A percentile compares a stretch with the other conserved stretches of the same genome.
These are phyloP conservation scores for Cucumis hystrix DNA, from an alignment of 306 rosid species.

Conservation along the genomic window DNA sequence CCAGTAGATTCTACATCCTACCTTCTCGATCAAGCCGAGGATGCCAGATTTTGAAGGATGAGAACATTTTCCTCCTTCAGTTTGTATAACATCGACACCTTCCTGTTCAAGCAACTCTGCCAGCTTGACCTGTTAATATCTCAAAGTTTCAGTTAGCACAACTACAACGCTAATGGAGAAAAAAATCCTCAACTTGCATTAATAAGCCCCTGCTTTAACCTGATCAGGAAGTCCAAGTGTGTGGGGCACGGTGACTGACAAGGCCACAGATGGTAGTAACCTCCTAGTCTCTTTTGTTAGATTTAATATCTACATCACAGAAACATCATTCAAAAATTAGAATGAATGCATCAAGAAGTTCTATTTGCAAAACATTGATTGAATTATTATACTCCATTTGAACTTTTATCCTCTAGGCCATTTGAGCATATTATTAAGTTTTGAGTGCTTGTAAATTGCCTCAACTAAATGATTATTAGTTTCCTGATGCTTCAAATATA, in stretches of 20 bases:
- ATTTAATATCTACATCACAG: conserved; percentile 46
- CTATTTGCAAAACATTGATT: not conserved
- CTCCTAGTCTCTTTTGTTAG: conserved; percentile 67
- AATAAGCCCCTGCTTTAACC: conserved; percentile 22
- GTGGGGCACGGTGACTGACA: conserved; percentile 92
- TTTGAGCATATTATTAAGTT: not conserved
- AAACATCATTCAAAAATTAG: not conserved
- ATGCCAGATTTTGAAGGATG: conserved; percentile 72
- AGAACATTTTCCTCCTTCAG: conserved; percentile 88
- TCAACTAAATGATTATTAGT: not conserved
- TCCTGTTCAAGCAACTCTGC: conserved; percentile 73
- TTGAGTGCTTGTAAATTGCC: not conserved
- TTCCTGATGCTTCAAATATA: not conserved
- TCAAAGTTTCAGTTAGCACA: not conserved
- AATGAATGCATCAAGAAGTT: not conserved
- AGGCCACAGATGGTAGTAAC: conserved; percentile 53
- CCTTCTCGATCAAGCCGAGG: conserved; percentile 94
- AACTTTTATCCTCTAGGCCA: not conserved
- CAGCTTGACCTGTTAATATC: conserved; percentile 56
- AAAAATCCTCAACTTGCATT: not conserved
- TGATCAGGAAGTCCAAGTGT: conserved; percentile 89
- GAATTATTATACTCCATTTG: not conserved
- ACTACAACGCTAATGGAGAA: not conserved
- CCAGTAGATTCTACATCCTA: conserved; percentile 2
- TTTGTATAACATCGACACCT: conserved; percentile 86